phyloP scores from a whole-genome alignment of 2,329 filamentous ascomycete species.

The Arthrinium phaeospermum region DNA sequence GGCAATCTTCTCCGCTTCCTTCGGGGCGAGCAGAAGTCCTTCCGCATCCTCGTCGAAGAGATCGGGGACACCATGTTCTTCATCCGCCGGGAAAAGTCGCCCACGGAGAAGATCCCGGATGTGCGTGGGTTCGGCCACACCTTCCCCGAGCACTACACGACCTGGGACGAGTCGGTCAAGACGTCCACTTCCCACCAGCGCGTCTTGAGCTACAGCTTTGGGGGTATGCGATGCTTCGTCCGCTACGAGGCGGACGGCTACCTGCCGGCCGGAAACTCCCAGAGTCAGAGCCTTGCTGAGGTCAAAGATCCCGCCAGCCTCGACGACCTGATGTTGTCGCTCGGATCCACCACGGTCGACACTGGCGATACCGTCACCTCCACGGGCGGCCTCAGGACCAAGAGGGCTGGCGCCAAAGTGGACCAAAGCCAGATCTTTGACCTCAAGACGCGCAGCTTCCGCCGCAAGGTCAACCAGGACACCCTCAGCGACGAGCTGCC shows the following conservation, averaged over 20 bases:
- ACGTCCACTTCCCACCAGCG: conserved; percentile 67
- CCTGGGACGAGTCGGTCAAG: conserved; percentile 60
- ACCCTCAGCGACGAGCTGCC: conserved; percentile 45
- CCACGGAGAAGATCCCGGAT: conserved; percentile 59
- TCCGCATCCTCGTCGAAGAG: conserved; percentile 64
- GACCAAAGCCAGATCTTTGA: conserved; percentile 46
- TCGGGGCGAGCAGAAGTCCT: conserved; percentile 49
- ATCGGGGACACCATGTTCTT: conserved; percentile 67
- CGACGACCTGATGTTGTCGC: neutral
- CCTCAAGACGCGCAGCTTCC: conserved; percentile 48
- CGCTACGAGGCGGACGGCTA: conserved; percentile 67
- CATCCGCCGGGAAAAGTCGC: conserved; percentile 64
- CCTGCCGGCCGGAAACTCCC: conserved; percentile 25
- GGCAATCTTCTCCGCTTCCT: conserved; percentile 66
- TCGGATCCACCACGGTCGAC: conserved; percentile 2
- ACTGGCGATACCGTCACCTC: neutral
- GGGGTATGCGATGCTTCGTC: conserved; percentile 54
- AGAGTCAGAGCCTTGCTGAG: neutral
- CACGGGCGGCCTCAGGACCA: conserved; percentile 20
- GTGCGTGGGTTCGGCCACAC: conserved; percentile 68
- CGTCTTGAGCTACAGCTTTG: conserved; percentile 64
- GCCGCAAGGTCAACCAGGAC: conserved; percentile 31
- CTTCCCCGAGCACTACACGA: conserved; percentile 71
- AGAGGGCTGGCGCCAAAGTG: conserved; percentile 33
- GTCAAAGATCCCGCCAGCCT: neutral